Conservation (phyloP, 129 eudicot species). For the Ambrosia artemisiifolia region DNA sequence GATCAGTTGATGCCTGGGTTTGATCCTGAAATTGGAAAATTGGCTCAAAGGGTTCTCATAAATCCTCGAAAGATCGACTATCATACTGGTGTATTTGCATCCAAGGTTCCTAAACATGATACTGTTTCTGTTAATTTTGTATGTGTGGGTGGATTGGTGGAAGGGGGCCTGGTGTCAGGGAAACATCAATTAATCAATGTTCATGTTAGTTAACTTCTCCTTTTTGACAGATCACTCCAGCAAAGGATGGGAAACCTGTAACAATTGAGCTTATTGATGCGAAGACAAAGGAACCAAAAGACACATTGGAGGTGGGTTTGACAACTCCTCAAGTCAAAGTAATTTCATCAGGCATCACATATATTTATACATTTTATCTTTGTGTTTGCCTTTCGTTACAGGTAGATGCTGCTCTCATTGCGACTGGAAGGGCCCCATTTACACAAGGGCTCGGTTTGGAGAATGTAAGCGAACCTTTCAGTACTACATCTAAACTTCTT, state of each 20-base stretch:
- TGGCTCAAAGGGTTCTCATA: constrained; percentile 96
- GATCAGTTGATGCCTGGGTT: constrained; percentile 99
- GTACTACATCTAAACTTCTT: background rate
- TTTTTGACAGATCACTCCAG: constrained; percentile 85
- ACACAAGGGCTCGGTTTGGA: constrained; percentile 93
- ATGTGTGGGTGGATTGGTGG: background rate
- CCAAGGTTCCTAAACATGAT: constrained; percentile 57
- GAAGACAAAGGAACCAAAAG: constrained; percentile 91
- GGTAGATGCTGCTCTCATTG: constrained; percentile 99
- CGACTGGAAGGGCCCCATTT: constrained; percentile 97
- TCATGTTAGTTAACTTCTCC: background rate
- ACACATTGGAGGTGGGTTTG: constrained; percentile 74
- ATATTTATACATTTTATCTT: constrained; percentile 7
- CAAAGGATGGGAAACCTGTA: constrained; percentile 96
- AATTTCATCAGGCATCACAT: constrained; percentile 2
- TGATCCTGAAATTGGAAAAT: constrained; percentile 95
- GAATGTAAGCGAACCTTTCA: constrained; percentile 47
- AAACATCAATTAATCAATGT: background rate
- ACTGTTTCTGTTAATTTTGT: background rate
- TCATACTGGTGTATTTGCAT: constrained; percentile 97
- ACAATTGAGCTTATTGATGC: constrained; percentile 92
- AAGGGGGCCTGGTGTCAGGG: background rate
- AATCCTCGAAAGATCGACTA: constrained; percentile 96
- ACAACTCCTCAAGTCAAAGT: constrained; percentile 15
- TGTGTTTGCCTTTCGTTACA: constrained; percentile 31